A percentile compares a stretch with the other conserved stretches of the same genome.
phyloP scores from a whole-genome alignment of 176 grass and related monocot species.

The Raddia distichophylla region DNA sequence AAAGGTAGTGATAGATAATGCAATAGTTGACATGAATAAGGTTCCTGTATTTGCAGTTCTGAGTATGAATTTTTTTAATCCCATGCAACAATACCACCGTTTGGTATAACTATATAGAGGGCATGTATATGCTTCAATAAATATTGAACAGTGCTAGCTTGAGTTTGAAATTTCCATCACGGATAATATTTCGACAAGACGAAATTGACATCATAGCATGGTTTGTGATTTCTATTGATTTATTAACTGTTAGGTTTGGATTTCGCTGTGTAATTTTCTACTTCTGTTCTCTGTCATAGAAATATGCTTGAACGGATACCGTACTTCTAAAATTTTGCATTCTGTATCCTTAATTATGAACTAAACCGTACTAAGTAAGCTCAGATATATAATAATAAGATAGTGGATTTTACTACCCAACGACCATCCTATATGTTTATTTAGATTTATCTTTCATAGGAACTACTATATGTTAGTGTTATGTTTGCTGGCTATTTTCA shows the following conservation, averaged over 20 bases:
- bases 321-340: neutral
- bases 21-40: conserved; percentile 8
- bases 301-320: neutral
- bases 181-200: neutral
- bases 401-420: neutral
- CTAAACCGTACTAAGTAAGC: conserved; percentile 3
- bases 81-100: neutral
- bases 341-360: conserved; percentile 21
- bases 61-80: conserved; percentile 12
- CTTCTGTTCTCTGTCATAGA: neutral
- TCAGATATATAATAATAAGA: neutral
- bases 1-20: conserved; percentile 61
- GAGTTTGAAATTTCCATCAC: neutral
- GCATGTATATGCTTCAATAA: neutral
- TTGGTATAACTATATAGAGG: neutral
- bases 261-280: neutral
- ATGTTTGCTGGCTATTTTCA: conserved; percentile 1
- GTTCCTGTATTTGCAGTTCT: neutral
- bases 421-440: neutral
- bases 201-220: conserved; percentile 19
- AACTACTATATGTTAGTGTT: conserved; percentile 2
- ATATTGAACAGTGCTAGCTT: neutral
- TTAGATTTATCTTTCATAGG: neutral
- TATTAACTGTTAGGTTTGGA: neutral
- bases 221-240: neutral